Conservation (phyloP, 2,329 filamentous ascomycete species). For the Orbilia javanica region DNA sequence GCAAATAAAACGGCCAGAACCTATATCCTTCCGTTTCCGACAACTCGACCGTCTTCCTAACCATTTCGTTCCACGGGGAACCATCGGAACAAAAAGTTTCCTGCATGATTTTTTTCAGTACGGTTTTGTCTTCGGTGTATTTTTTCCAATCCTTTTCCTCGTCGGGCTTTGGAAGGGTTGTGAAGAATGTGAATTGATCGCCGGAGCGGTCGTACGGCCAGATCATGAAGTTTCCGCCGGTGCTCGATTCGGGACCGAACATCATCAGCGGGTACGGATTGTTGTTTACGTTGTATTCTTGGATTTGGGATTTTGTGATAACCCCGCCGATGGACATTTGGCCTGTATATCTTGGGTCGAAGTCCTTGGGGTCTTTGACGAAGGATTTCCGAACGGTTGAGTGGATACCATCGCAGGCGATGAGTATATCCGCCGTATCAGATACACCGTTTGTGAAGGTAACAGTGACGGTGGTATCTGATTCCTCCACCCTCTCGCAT, state of each 20-base stretch:
- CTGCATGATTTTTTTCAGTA: slow-evolving; percentile 16
- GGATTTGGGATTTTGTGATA: slow-evolving; percentile 36
- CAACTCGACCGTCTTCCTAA: slow-evolving; percentile 43
- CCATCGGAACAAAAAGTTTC: slow-evolving; percentile 13
- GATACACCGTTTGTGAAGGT: slow-evolving; percentile 62
- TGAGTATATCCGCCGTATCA: slow-evolving; percentile 62
- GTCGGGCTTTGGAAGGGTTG: slow-evolving; percentile 26
- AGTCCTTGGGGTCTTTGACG: slow-evolving; percentile 35
- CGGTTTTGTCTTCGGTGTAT: slow-evolving; percentile 5
- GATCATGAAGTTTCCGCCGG: slow-evolving; percentile 42
- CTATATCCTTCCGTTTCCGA: slow-evolving; percentile 26
- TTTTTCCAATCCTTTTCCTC: slow-evolving; percentile 44
- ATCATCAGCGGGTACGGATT: slow-evolving; percentile 41
- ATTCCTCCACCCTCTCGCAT: slow-evolving; percentile 33
- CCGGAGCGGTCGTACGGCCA: slow-evolving; percentile 47
- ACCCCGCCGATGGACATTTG: slow-evolving; percentile 45
- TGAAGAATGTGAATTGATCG: slow-evolving; percentile 44
- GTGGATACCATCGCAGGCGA: slow-evolving; percentile 64
- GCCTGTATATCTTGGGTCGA: slow-evolving; percentile 34
- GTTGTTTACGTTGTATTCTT: slow-evolving; percentile 29
- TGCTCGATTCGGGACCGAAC: slow-evolving; percentile 41
- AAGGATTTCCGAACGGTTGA: slow-evolving; percentile 62
- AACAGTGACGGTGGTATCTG: slow-evolving; percentile 57
- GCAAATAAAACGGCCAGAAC: slow-evolving; percentile 46
- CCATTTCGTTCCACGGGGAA: slow-evolving; percentile 45